Evolutionary conservation across 768 basidiomycete species (phyloP).

Genomic region (Sarcodon aspratus): DNA sequence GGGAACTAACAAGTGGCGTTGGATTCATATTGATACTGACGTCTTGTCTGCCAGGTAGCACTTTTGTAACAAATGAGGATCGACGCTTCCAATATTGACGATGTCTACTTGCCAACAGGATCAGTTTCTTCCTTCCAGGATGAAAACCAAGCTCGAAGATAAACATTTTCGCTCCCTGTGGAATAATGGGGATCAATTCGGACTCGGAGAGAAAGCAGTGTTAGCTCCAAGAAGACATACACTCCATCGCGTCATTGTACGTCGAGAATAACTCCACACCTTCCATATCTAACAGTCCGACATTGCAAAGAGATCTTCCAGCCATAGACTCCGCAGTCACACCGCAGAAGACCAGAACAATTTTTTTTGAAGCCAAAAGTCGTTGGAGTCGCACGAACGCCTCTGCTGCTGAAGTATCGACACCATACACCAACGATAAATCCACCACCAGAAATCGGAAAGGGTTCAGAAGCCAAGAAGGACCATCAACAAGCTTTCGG

Average conservation of each 20-base stretch:
- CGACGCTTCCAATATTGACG: not conserved
- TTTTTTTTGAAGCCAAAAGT: conserved; percentile 59
- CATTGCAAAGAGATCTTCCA: conserved; percentile 63
- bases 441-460: conserved; percentile 89
- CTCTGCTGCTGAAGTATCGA: conserved; percentile 93
- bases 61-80: conserved; percentile 16
- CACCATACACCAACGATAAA: conserved; percentile 73
- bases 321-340: conserved; percentile 50
- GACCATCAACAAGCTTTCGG: conserved; percentile 57
- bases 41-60: conserved; percentile 47
- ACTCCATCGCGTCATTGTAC: conserved; percentile 89
- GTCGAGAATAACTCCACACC: conserved; percentile 75
- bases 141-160: conserved; percentile 71
- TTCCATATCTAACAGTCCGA: conserved; percentile 66
- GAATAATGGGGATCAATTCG: not conserved
- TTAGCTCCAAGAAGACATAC: conserved; percentile 29
- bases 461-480: conserved; percentile 61
- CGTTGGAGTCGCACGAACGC: conserved; percentile 90
- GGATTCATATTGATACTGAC: conserved; percentile 33
- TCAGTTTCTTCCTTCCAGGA: conserved; percentile 46
- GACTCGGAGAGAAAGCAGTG: conserved; percentile 1
- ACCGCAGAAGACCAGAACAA: conserved; percentile 86
- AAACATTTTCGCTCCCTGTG: conserved; percentile 91
- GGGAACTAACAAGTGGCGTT: conserved; percentile 39
- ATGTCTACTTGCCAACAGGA: conserved; percentile 28